These are phyloP conservation scores for Phycomyces blakesleeanus DNA, from an alignment of 192 early-diverging fungal genomes.

Conservation along the genomic window DNA sequence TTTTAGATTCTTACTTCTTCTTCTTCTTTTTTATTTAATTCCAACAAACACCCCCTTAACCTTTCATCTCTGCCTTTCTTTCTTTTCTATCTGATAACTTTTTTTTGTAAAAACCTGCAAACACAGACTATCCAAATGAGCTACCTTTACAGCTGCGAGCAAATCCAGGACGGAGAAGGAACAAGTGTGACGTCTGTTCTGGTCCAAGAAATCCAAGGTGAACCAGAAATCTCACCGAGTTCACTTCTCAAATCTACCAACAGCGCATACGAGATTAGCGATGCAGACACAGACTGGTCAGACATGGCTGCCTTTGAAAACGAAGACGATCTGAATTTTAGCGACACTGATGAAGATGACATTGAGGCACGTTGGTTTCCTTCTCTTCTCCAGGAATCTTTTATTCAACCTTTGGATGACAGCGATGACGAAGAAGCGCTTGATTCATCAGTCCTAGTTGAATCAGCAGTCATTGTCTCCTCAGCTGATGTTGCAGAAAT, in stretches of 20 bases:
- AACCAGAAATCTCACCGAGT: background rate
- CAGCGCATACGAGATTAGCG: background rate
- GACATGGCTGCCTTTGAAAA: background rate
- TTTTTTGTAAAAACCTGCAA: too few species aligned
- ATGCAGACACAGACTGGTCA: constrained; percentile 8
- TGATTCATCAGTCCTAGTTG: background rate
- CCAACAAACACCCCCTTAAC: too few species aligned
- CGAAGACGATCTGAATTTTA: background rate
- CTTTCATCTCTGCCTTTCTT: too few species aligned
- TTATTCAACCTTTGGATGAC: constrained; percentile 14
- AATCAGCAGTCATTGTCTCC: background rate
- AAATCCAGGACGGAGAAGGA: constrained; percentile 3
- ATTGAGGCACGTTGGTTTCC: constrained; percentile 15
- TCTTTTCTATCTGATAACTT: too few species aligned
- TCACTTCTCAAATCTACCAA: background rate
- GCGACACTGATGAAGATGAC: constrained; percentile 13
- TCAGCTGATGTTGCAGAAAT: background rate
- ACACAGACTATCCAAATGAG: too few species aligned
- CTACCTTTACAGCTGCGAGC: too few species aligned
- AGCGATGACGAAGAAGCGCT: background rate
- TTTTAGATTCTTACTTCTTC: too few species aligned
- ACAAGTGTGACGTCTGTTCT: background rate
- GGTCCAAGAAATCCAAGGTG: background rate
- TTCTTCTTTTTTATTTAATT: too few species aligned
- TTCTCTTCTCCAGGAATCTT: constrained; percentile 6